Base-by-base conservation (phyloP, 2,329 filamentous ascomycete genomes). In the Fusarium coffeatum region DNA sequence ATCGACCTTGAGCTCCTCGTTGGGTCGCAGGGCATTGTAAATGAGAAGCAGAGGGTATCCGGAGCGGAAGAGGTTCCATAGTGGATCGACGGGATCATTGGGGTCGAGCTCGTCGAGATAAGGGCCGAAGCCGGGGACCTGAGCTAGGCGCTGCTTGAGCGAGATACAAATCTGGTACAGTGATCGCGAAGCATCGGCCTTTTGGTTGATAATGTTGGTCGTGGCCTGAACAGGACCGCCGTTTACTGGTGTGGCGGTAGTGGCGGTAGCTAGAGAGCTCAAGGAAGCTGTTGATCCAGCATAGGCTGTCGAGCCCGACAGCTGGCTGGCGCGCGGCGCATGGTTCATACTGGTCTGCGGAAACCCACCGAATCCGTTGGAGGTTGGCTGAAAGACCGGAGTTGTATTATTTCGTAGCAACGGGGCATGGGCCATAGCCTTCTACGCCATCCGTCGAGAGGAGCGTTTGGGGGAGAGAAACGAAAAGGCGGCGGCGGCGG, bases 91-190 rank as follows among this genome's bases (percentile, higher is more conserved):
- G 4, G 96, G 95, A 68, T 90, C 87, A 54, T 87, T 86, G 57
- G 88, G 86, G 77, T 91, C 88, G 74, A 96, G 90, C 74, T 94
- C 87, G 55, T 88, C 84, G 74, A 97, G 83, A 78, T 92, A 91
- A 20, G 85, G 84, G 68, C 93, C 90, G 78, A 98, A 98, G 62
- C 89, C 92, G 6, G 94, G 94, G 11, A 98, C 94, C 71, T 92
- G 91, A 59, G 90, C 87, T 66, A 99, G 84, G 68, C 96, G 90
- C 81, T 91, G 90, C 78, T 93, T 93, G 66, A 98, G 85, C 56
- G 91, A 90, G 72, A 97, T 87, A 79, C 96, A 98, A 80, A 97
- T 97, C 81, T 98, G 95, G 81, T 97, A 99, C 25, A 99, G 88
- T 13, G 94, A 98, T 64, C 91, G 88, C 59, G 93, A 93, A 71